Evolutionary conservation across 192 early-diverging fungal species (phyloP), one percentile per base, ranked within the genome.

Genomic region (Linderina pennispora): DNA sequence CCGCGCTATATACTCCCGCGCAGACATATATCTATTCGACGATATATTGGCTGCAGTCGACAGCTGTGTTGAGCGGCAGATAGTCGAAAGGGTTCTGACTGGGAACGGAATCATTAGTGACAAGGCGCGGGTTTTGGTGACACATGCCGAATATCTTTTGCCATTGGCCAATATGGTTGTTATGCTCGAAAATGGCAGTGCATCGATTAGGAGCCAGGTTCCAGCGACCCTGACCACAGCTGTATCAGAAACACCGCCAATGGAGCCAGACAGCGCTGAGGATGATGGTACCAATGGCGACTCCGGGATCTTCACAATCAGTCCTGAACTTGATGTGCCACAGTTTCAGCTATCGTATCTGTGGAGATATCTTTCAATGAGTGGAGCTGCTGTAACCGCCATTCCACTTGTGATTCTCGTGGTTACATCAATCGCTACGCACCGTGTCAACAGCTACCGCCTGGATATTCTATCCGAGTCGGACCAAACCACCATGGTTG

Each of bases 1-100:
- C 53, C 74, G 88, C 42, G 81, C 83, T 0, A 59, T 81, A 1
- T 84, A 85, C 50, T 64, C n/a, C 1, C 54, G 78, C 7, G 77
- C 80, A 8, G 78, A 79, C 24, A 72, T 85, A 8, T 53, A 45
- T 36, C 11, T 65, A 7, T 15, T 65, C 11, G 62, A 65, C 15
- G 55, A 65, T 23, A 40, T 65, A 4, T 37, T 65, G 13, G 53
- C 55, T 4, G 62, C 62, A 10, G 62, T 65, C 20, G 62, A 65
- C 39, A 40, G 36, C 2, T 38, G 48, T 1, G 62, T 65, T 9
- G 62, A 51, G 8, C 15, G 55, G 21, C 45, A 65, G 4, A 36
- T 65, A 7, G 43, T 65, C 37, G 55, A 65, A 31, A 23, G 48
- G 21, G 45, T 65, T 11, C 50, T 69, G 28, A 46, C 41, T 15